phyloP scores from a whole-genome alignment of 345 rosid species.

The Melastoma malabathricum region DNA sequence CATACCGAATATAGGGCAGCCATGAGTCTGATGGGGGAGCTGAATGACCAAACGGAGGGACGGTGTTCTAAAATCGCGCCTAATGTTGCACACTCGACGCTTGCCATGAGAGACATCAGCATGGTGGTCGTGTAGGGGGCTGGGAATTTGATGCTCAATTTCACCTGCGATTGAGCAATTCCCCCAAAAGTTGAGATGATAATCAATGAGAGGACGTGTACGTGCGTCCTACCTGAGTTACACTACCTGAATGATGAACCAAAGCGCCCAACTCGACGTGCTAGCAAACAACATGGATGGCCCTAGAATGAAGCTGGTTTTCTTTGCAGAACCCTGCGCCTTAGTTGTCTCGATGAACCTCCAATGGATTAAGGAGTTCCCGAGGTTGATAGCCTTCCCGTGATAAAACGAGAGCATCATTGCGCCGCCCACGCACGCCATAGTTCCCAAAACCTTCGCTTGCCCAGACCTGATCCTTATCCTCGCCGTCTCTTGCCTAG shows the following conservation, averaged over 20 bases:
- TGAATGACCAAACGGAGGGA: constrained; percentile 50
- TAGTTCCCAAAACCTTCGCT: constrained; percentile 73
- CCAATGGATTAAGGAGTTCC: constrained; percentile 69
- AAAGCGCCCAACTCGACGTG: constrained; percentile 47
- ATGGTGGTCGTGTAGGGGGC: constrained; percentile 79
- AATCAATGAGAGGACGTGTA: not conserved
- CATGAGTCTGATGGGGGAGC: constrained; percentile 32
- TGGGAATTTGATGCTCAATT: constrained; percentile 44
- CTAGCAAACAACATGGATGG: constrained; percentile 47
- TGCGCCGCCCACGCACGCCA: constrained; percentile 74
- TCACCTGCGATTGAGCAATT: constrained; percentile 23
- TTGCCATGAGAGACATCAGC: constrained; percentile 61
- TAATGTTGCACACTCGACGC: constrained; percentile 38
- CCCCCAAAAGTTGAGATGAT: not conserved
- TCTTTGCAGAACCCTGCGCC: constrained; percentile 6
- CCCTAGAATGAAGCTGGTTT: constrained; percentile 44
- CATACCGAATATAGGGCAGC: constrained; percentile 62
- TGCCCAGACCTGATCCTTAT: constrained; percentile 50
- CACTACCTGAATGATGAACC: constrained; percentile 78
- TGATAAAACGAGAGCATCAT: constrained; percentile 88
- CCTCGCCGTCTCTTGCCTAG: constrained; percentile 61
- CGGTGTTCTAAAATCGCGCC: constrained; percentile 27
- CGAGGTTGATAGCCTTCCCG: constrained; percentile 39
- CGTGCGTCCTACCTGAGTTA: no score
- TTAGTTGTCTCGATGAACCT: constrained; percentile 34